Evolutionary conservation across 129 eudicot species (phyloP).

Genomic region (Flaveria bidentis): DNA sequence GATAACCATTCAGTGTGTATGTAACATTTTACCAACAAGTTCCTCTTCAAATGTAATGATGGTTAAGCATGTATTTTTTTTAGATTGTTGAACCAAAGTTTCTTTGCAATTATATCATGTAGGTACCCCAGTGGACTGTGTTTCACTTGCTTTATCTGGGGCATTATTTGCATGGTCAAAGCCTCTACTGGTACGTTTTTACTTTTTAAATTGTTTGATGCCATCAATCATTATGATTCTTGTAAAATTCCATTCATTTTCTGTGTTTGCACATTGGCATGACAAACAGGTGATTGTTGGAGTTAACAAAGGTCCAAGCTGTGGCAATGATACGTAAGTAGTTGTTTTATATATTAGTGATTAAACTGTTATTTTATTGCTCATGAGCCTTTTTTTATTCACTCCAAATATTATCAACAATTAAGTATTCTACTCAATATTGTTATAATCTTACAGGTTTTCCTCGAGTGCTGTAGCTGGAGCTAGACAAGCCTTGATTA

Average conservation of each 20-base stretch:
- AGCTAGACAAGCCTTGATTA: conserved; percentile 85
- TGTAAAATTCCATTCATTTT: conserved; percentile 6
- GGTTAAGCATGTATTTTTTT: conserved; percentile 2
- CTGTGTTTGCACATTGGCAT: conserved; percentile 7
- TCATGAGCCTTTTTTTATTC: neutral
- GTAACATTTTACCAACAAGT: neutral
- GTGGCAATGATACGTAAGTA: conserved; percentile 87
- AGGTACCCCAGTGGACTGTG: conserved; percentile 99
- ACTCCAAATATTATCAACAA: neutral
- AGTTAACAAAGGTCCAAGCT: conserved; percentile 76
- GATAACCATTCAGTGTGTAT: neutral
- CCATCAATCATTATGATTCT: neutral
- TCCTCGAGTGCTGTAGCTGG: conserved; percentile 85
- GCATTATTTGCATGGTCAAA: conserved; percentile 95
- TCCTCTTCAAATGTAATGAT: neutral
- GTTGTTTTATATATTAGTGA: neutral
- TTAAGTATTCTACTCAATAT: neutral
- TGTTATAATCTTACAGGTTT: conserved; percentile 48
- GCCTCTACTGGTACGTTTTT: conserved; percentile 72
- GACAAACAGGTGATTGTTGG: conserved; percentile 83
- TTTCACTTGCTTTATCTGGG: conserved; percentile 87
- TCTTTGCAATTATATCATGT: conserved; percentile 7
- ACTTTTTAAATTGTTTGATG: neutral
- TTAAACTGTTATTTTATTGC: neutral
- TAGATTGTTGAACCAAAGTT: neutral